A percentile compares a stretch with the other conserved stretches of the same genome.
These are phyloP conservation scores for Yamadazyma spencermartinsiae DNA, from an alignment of 1,139 yeast genomes.

Conservation along the genomic window DNA sequence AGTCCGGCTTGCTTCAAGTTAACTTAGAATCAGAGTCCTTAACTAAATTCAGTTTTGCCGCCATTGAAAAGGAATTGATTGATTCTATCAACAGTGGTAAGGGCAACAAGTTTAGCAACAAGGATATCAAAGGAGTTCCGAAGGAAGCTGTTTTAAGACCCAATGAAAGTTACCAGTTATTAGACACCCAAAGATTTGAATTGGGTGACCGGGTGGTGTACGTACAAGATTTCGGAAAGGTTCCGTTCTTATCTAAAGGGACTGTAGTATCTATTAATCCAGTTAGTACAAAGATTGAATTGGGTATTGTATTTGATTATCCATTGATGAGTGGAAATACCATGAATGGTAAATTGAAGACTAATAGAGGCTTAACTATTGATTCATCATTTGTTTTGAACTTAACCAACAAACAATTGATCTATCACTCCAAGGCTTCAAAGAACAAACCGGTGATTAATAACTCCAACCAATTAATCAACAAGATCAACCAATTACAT, in stretches of 20 bases:
- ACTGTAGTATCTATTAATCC: constrained; percentile 83
- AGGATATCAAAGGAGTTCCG: constrained; percentile 80
- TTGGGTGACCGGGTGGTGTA: constrained; percentile 91
- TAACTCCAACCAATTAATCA: constrained; percentile 23
- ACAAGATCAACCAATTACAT: constrained; percentile 15
- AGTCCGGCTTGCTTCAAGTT: constrained; percentile 58
- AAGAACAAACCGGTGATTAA: constrained; percentile 37
- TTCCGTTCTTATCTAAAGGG: constrained; percentile 85
- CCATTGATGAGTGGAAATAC: constrained; percentile 82
- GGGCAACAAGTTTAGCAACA: constrained; percentile 40
- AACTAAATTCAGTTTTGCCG: constrained; percentile 62
- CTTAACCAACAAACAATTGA: constrained; percentile 69
- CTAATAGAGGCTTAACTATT: constrained; percentile 81
- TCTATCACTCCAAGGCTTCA: constrained; percentile 73
- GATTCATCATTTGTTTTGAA: constrained; percentile 84
- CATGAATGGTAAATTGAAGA: constrained; percentile 71
- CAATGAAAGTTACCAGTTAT: constrained; percentile 64
- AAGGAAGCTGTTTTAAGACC: constrained; percentile 82
- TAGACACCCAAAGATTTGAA: constrained; percentile 73
- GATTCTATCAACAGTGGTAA: constrained; percentile 41
- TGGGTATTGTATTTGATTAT: constrained; percentile 80
- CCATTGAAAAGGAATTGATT: constrained; percentile 67
- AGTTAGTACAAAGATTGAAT: constrained; percentile 53
- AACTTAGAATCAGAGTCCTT: constrained; percentile 80
- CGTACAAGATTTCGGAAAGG: constrained; percentile 86